Evolutionary conservation across 192 early-diverging fungal genomes (phyloP), one percentile per base, ranked within the genome.

Genomic region (Mortierella claussenii): DNA sequence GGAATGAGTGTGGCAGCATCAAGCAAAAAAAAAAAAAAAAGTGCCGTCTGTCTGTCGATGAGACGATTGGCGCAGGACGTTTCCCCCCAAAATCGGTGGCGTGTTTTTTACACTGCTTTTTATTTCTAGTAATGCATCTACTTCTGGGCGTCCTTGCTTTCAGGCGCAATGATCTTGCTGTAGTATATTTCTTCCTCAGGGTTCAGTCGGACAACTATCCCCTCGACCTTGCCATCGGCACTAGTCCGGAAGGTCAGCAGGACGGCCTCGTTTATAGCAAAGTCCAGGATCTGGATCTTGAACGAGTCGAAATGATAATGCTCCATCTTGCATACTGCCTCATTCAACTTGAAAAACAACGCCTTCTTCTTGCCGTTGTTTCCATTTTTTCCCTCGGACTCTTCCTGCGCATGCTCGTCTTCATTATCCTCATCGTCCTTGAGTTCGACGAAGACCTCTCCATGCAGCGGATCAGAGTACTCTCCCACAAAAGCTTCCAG

Each of bases 291-390:
- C 26, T 50, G 9, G 2, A n/a, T 18, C 13, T n/a, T 52, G 51
- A 54, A 64, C 5, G 61, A 37, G 18, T 64, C 61, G 18, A 45
- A 64, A 23, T 64, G 61, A 23, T 54, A 27, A 18, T 64, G 61
- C 1, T 50, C 51, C 50, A 64, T 7, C 24, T 64, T 54, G 42
- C 51, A 45, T 1, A 43, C 27, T 24, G 45, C 31, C 15, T 21
- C 30, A 9, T 32, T 20, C 40, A 64, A 30, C 23, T 54, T 54
- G 61, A 54, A 64, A 24, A n/a, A 9, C 20, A 64, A 33, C n/a
- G 3, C 20, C 37, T 40, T 40, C 13, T 7, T 13, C 13, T 7
- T 40, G 37, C 37, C 37, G 37, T 10, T 13, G 8, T 40, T 40
- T 13, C 8, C 13, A 7, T 40, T 40, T 13, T 7, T 40, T 33